Base-by-base conservation (phyloP, 352 stramenopile genomes). In the Globisporangium cylindrosporum region DNA sequence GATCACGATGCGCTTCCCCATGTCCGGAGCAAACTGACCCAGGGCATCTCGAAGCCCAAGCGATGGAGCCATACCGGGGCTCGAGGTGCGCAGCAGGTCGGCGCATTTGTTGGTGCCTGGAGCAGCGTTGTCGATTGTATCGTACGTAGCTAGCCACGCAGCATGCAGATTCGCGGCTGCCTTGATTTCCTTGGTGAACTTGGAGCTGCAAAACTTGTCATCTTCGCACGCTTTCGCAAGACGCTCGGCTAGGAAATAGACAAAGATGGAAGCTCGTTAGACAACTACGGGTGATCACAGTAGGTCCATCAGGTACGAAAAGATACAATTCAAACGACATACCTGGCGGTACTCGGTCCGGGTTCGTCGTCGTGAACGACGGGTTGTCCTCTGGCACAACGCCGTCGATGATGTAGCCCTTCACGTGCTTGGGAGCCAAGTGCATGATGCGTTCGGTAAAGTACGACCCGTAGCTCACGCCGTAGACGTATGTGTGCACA, bases 381-480 rank as follows among this genome's bases (percentile, higher is more conserved):
- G 34, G 34, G 8, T 41, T 41, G 34, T 41, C 34, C 34, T 41
- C 34, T 10, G 34, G 34, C 34, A 41, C 34, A 10, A 41, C 34
- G 34, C 34, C 34, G 34, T 41, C 34, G 24, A 3, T 54, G 14
- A 74, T 38, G 43, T 74, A 74, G 6, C 69, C 69, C 43, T 71
- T 71, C 36, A 74, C 65, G 20, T 66, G 61, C 18, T 36, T 14
- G 48, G 64, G 57, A 6, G 57, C 34, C 43, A 74, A 18, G 38
- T 74, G 69, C 69, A 74, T 68, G 53, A 74, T n/a, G 5, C 69
- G 63, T 20, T 70, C 64, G 1, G 59, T 60, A 4, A 67, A 48
- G 36, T 71, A 74, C 24, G 69, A 68, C 64, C 69, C 69, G 48
- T 71, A 74, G 64, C 69, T 74, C 22, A 62, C 46, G 41, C 69